Evolutionary conservation across 2,329 filamentous ascomycete genomes (phyloP), one percentile per base, ranked within the genome.

Genomic region (Fusarium duplospermum): DNA sequence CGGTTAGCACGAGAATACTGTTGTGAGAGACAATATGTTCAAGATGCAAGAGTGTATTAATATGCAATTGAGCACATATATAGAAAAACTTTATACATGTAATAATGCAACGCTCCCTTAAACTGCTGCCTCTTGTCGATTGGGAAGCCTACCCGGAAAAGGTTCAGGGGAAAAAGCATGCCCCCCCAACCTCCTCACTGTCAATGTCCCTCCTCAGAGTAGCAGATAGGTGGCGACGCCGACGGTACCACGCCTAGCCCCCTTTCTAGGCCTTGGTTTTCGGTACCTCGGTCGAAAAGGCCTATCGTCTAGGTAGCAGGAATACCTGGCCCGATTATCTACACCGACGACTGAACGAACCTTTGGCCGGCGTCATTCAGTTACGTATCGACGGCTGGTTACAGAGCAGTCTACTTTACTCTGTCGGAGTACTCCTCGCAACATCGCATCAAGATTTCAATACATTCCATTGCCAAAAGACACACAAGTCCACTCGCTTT

Each of bases 101-200:
- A 13, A 52, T 31, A 31, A 52, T 52, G 27, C 27, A 31, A 52
- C 27, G 6, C 47, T 52, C 47, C 47, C 20, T 50, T 52, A 31
- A 52, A 31, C 27, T 52, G 47, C 27, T 52, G 38, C 58, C 45
- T 62, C 47, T 29, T 33, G 29, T 38, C 35, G 56, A 57, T 31
- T 61, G 52, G 52, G 62, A 63, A 63, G 62, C 54, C 45, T 66
- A 33, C 27, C 40, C 24, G 14, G n/a, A 24, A 62, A 33, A 45
- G 58, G 58, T 24, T 65, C 67, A 72, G 71, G 71, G 63, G 71
- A 65, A 52, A 31, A 52, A 63, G 60, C 60, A 42, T 63, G 64
- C 40, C 42, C 63, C n/a, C 54, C 67, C 71, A 67, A 68, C 60
- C 71, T 60, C 71, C 38, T 62, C 45, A 56, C 24, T 47, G 56